A percentile compares a stretch with the other conserved stretches of the same genome.
Conservation (phyloP, 2,329 filamentous ascomycete genomes). For the Aspergillus oerlinghausenensis region DNA sequence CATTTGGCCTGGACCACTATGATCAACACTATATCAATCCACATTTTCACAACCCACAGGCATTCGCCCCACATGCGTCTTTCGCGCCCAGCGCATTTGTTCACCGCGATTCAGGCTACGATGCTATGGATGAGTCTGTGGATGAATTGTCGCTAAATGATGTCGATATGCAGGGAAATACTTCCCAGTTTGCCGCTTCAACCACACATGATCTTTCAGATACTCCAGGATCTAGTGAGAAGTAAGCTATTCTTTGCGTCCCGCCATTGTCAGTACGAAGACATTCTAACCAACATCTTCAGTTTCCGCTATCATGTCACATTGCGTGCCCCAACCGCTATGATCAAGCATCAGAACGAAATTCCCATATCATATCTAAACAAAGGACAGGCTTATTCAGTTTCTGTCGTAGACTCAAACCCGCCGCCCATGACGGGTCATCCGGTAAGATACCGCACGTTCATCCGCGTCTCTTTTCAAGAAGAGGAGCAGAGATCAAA, state of each 20-base stretch:
- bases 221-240: conserved; percentile 46
- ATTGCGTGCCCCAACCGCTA: conserved; percentile 89
- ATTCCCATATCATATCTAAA: conserved; percentile 98
- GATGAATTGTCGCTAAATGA: conserved; percentile 64
- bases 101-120: conserved; percentile 74
- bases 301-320: conserved; percentile 86
- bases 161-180: conserved; percentile 48
- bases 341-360: conserved; percentile 80
- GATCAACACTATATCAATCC: conserved; percentile 53
- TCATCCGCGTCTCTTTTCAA: conserved; percentile 92
- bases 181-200: conserved; percentile 43
- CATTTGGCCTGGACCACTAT: conserved; percentile 66
- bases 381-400: conserved; percentile 89
- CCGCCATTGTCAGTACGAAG: neutral
- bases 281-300: conserved; percentile 11
- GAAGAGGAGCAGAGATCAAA: conserved; percentile 88
- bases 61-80: conserved; percentile 58
- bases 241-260: conserved; percentile 33
- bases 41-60: conserved; percentile 64
- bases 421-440: conserved; percentile 55
- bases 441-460: conserved; percentile 76
- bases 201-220: conserved; percentile 23
- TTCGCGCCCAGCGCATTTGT: conserved; percentile 78
- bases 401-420: conserved; percentile 75
- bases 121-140: conserved; percentile 64